phyloP scores from a whole-genome alignment of 495 filamentous ascomycete genomes.

The Neurospora sp. region DNA sequence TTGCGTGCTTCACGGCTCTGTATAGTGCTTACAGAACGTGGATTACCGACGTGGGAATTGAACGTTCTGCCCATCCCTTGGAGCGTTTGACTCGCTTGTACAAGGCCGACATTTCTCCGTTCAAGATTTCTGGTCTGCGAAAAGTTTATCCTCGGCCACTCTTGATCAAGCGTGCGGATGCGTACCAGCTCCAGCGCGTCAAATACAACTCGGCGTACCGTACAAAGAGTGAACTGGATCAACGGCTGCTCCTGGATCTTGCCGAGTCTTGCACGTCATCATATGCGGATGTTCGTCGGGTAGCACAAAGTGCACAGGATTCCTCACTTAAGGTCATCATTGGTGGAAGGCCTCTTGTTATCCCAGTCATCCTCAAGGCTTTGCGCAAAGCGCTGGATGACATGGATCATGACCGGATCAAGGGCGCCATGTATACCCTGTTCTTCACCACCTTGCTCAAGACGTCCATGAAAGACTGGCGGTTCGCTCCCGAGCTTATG shows the following conservation, averaged over 20 bases:
- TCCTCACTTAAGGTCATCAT: constrained; percentile 88
- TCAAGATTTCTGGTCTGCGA: constrained; percentile 84
- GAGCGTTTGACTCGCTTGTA: constrained; percentile 78
- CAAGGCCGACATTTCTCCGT: constrained; percentile 73
- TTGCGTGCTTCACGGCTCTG: constrained; percentile 83
- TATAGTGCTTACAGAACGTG: constrained; percentile 91
- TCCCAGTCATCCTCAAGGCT: constrained; percentile 70
- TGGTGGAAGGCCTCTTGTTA: constrained; percentile 75
- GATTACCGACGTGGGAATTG: constrained; percentile 96
- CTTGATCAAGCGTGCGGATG: constrained; percentile 78
- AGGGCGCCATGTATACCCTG: constrained; percentile 83
- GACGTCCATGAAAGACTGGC: constrained; percentile 82
- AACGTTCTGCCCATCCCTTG: constrained; percentile 85
- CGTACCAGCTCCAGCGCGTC: constrained; percentile 87
- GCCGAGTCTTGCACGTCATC: constrained; percentile 85
- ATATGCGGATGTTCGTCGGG: constrained; percentile 89
- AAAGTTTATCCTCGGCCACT: constrained; percentile 89
- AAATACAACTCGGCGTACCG: constrained; percentile 86
- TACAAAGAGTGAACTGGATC: constrained; percentile 74
- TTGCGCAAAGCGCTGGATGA: constrained; percentile 73
- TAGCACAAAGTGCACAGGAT: constrained; percentile 85
- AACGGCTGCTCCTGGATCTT: constrained; percentile 72
- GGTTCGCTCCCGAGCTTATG: constrained; percentile 77
- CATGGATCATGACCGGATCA: constrained; percentile 79
- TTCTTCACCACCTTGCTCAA: constrained; percentile 83